Percentiles rank a stretch among this genome's conserved stretches.
These are phyloP conservation scores for Blastocystis sp. DNA, from an alignment of 352 stramenopile species.

Conservation along the genomic window DNA sequence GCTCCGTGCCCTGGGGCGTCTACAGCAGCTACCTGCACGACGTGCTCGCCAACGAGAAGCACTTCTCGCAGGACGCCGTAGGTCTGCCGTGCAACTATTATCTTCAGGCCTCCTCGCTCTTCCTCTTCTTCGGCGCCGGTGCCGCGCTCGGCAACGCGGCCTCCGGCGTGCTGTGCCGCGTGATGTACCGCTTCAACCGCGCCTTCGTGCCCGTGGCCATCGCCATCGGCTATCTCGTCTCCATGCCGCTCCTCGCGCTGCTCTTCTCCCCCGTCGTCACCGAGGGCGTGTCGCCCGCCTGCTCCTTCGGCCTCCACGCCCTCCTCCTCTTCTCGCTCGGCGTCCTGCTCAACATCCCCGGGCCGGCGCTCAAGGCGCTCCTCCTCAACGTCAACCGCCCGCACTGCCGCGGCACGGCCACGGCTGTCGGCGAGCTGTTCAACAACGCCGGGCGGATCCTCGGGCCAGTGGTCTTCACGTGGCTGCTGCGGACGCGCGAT, in stretches of 20 bases:
- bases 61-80: not conserved
- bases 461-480: not conserved
- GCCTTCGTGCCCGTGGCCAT: not conserved
- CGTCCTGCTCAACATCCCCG: not conserved
- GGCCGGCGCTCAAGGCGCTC: not conserved
- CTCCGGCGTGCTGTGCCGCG: not conserved
- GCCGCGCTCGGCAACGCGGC: not conserved
- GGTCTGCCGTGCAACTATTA: too few species aligned
- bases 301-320: not conserved
- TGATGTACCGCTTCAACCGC: not conserved
- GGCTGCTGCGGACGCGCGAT: not conserved
- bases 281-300: not conserved
- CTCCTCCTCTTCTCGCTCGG: not conserved
- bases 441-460: not conserved
- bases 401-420: not conserved
- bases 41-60: not conserved
- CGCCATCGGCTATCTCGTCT: not conserved
- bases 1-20: not conserved
- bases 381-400: not conserved
- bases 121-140: not conserved
- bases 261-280: not conserved
- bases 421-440: not conserved
- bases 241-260: not conserved
- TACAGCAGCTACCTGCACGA: not conserved
- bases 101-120: not conserved